Evolutionary conservation across 768 basidiomycete genomes (phyloP).

Genomic region (Galerina marginata): DNA sequence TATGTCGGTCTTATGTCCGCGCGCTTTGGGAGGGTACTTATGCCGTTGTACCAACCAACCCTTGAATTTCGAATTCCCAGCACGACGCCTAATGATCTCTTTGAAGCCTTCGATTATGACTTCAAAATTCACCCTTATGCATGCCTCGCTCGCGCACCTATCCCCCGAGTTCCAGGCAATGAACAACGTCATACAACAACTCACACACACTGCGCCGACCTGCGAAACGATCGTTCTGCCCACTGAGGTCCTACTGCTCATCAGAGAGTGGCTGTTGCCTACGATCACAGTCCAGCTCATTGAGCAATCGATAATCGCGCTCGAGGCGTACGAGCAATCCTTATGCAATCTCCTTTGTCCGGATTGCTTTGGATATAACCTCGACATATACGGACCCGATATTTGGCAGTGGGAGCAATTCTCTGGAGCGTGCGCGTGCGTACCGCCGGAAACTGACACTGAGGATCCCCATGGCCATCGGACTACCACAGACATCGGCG

Average conservation of each 20-base stretch:
- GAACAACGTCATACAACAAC: slow-evolving; percentile 40
- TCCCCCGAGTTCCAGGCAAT: slow-evolving; percentile 52
- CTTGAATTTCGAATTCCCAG: not conserved
- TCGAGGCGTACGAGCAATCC: slow-evolving; percentile 45
- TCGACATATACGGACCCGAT: slow-evolving; percentile 57
- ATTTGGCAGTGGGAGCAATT: slow-evolving; percentile 61
- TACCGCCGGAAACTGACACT: slow-evolving; percentile 10
- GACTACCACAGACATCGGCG: slow-evolving; percentile 6
- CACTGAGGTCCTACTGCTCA: slow-evolving; percentile 55
- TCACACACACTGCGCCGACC: slow-evolving; percentile 15
- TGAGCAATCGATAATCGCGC: slow-evolving; percentile 45
- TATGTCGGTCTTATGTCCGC: slow-evolving; percentile 27
- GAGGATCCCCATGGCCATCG: slow-evolving; percentile 10
- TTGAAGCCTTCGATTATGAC: slow-evolving; percentile 33
- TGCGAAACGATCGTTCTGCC: slow-evolving; percentile 39
- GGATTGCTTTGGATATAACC: slow-evolving; percentile 55
- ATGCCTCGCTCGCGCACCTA: slow-evolving; percentile 55
- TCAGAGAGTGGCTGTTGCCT: slow-evolving; percentile 53
- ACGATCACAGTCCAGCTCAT: slow-evolving; percentile 47
- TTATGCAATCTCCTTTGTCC: slow-evolving; percentile 49
- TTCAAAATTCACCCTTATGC: slow-evolving; percentile 52
- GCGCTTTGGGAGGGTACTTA: slow-evolving; percentile 20
- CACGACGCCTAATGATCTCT: slow-evolving; percentile 20
- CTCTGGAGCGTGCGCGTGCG: slow-evolving; percentile 54
- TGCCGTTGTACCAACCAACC: slow-evolving; percentile 8